Percentiles rank a stretch among this genome's conserved stretches.
These are phyloP conservation scores for Lentinus polychrous DNA, from an alignment of 1,284 basidiomycete genomes.

Conservation along the genomic window DNA sequence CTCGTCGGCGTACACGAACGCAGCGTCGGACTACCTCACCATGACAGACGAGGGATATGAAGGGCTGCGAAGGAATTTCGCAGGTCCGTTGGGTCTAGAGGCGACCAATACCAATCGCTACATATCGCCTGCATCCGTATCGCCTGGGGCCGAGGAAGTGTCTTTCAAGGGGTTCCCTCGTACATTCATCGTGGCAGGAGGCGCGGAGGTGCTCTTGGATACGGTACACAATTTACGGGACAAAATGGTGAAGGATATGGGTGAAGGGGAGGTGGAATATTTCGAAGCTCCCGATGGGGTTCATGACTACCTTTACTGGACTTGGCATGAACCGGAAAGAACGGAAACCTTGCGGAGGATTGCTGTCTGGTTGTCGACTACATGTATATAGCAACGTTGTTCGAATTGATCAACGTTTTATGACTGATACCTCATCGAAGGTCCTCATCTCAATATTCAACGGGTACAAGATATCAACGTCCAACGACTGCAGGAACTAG, in stretches of 20 bases:
- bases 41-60: constrained; percentile 28
- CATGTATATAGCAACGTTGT: no score
- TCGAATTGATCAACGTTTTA: no score
- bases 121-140: constrained; percentile 46
- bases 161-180: constrained; percentile 47
- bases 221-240: constrained; percentile 29
- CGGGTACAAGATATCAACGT: no score
- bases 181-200: constrained; percentile 49
- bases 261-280: constrained; percentile 38
- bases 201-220: constrained; percentile 46
- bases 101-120: constrained; percentile 39
- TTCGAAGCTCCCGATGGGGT: constrained; percentile 38
- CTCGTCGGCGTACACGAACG: constrained; percentile 34
- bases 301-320: constrained; percentile 8
- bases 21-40: constrained; percentile 22
- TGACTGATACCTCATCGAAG: no score
- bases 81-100: constrained; percentile 22
- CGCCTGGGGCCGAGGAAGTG: constrained; percentile 26
- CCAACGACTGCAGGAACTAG: no score
- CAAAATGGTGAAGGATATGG: constrained; percentile 34
- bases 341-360: constrained; percentile 6
- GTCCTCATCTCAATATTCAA: no score
- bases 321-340: constrained; percentile 9
- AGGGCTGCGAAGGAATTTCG: constrained; percentile 21
- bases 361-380: constrained; percentile 1